phyloP scores from a whole-genome alignment of 1,139 yeast genomes.

The Saccharomyces hybrid region DNA sequence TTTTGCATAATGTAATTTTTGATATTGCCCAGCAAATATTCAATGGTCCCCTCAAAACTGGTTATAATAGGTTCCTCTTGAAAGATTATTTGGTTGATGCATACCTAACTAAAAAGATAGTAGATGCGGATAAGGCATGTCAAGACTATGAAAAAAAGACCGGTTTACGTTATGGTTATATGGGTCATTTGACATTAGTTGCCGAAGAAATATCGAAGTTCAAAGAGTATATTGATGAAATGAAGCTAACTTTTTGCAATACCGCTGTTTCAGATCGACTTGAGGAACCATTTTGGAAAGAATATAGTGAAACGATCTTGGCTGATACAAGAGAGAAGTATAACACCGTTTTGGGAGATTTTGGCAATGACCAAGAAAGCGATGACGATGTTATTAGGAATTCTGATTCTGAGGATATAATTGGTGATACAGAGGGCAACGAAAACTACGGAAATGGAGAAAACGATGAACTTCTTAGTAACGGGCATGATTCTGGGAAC shows the following conservation, averaged over 20 bases:
- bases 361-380: slow-evolving; percentile 32
- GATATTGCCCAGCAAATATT: slow-evolving; percentile 94
- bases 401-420: slow-evolving; percentile 26
- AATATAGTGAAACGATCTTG: slow-evolving; percentile 74
- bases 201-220: slow-evolving; percentile 97
- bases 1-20: slow-evolving; percentile 92
- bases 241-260: slow-evolving; percentile 30
- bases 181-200: slow-evolving; percentile 92
- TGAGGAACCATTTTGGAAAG: slow-evolving; percentile 62
- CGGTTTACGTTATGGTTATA: slow-evolving; percentile 78
- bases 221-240: slow-evolving; percentile 36
- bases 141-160: slow-evolving; percentile 50
- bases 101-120: slow-evolving; percentile 68
- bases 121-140: slow-evolving; percentile 73
- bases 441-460: slow-evolving; percentile 7
- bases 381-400: slow-evolving; percentile 24
- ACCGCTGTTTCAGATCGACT: slow-evolving; percentile 26
- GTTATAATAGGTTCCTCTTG: slow-evolving; percentile 78
- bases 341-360: slow-evolving; percentile 86
- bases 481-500: slow-evolving; percentile 28
- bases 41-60: slow-evolving; percentile 87
- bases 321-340: slow-evolving; percentile 89
- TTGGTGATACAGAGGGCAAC: slow-evolving; percentile 20
- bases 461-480: slow-evolving; percentile 7
- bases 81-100: slow-evolving; percentile 76